phyloP scores from a whole-genome alignment of 768 basidiomycete species.

The Pleurotus ostreatus region DNA sequence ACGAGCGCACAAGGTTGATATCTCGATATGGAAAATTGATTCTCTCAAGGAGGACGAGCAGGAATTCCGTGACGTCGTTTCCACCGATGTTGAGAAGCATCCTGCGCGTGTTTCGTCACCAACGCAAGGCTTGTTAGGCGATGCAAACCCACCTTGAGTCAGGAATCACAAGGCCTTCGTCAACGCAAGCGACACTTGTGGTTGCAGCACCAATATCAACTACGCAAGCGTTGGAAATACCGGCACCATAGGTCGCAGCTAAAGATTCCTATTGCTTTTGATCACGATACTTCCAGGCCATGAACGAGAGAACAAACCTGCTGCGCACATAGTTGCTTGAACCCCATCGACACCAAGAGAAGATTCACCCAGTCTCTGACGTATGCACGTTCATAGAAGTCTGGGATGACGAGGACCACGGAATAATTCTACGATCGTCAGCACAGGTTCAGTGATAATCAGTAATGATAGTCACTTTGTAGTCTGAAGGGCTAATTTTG shows the following conservation, averaged over 20 bases:
- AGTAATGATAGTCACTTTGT: slow-evolving; percentile 45
- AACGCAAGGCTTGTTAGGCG: neutral
- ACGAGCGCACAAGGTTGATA: slow-evolving; percentile 66
- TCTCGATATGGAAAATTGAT: slow-evolving; percentile 89
- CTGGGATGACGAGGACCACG: slow-evolving; percentile 85
- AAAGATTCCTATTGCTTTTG: slow-evolving; percentile 67
- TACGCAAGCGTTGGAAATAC: slow-evolving; percentile 91
- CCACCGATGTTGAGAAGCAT: slow-evolving; percentile 86
- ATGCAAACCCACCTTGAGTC: slow-evolving; percentile 70
- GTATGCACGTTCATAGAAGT: slow-evolving; percentile 83
- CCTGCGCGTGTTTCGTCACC: slow-evolving; percentile 29
- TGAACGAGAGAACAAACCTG: slow-evolving; percentile 50
- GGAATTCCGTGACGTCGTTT: slow-evolving; percentile 91
- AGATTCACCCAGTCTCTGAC: slow-evolving; percentile 75
- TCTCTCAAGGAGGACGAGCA: slow-evolving; percentile 72
- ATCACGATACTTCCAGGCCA: neutral
- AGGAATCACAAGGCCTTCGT: slow-evolving; percentile 83
- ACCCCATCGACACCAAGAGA: slow-evolving; percentile 76
- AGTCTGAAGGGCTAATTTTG: slow-evolving; percentile 46
- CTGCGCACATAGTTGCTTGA: slow-evolving; percentile 89
- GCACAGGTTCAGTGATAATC: neutral
- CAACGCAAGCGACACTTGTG: slow-evolving; percentile 88
- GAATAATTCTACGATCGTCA: slow-evolving; percentile 65
- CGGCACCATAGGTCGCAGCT: slow-evolving; percentile 92
- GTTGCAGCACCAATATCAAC: slow-evolving; percentile 88